Evolutionary conservation across 2,329 filamentous ascomycete species (phyloP).

Genomic region (Diplocarpon rosae): DNA sequence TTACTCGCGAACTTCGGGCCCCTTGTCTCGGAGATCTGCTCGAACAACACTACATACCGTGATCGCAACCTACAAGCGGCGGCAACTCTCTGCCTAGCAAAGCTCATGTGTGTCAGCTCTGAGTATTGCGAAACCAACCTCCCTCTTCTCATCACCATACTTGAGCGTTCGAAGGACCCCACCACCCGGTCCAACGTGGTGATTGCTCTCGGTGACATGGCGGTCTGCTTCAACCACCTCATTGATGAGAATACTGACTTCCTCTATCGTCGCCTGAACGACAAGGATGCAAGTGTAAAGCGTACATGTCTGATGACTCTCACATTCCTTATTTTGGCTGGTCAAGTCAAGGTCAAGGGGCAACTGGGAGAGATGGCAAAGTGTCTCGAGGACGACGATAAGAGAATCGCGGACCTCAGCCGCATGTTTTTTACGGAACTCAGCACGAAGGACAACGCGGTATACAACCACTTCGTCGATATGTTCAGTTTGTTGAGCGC

Average conservation of each 20-base stretch:
- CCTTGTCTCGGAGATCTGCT: conserved; percentile 84
- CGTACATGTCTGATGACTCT: conserved; percentile 96
- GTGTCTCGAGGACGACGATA: conserved; percentile 92
- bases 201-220: conserved; percentile 96
- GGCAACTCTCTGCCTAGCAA: conserved; percentile 87
- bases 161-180: conserved; percentile 85
- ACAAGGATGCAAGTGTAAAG: conserved; percentile 82
- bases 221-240: conserved; percentile 97
- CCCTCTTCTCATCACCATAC: conserved; percentile 89
- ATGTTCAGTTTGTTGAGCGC: conserved; percentile 93
- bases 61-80: conserved; percentile 86
- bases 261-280: conserved; percentile 84
- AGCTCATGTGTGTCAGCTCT: conserved; percentile 95
- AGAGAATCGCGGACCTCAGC: conserved; percentile 83
- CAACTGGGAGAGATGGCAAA: conserved; percentile 99
- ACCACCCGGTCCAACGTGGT: conserved; percentile 94
- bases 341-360: conserved; percentile 98
- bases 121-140: conserved; percentile 95
- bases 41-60: conserved; percentile 84
- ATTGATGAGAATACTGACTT: conserved; percentile 99
- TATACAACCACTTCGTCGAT: conserved; percentile 99
- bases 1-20: conserved; percentile 86
- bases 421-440: conserved; percentile 98
- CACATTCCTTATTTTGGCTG: conserved; percentile 91
- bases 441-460: conserved; percentile 94